phyloP scores from a whole-genome alignment of 139 green algal species.

The Micromonas pusilla region DNA sequence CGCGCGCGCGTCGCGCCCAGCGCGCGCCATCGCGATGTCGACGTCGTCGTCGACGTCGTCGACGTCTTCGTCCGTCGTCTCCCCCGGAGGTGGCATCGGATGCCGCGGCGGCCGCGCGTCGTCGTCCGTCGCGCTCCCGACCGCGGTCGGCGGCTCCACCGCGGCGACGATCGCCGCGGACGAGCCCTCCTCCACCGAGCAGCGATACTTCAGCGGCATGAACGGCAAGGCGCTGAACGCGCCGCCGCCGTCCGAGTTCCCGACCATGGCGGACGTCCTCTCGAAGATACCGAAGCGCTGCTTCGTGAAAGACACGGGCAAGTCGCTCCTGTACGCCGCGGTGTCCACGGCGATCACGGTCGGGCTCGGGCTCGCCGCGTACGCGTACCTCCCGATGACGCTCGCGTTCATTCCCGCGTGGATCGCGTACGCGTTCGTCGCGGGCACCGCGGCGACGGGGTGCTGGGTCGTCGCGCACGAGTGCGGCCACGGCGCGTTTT shows the following conservation, averaged over 20 bases:
- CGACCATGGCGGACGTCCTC: constrained; percentile 30
- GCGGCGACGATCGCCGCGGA: neutral
- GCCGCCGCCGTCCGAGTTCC: constrained; percentile 12
- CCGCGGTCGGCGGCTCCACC: neutral
- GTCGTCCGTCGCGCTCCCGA: neutral
- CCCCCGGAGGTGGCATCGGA: too few species aligned
- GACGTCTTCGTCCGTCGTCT: neutral
- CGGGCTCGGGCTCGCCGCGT: constrained; percentile 16
- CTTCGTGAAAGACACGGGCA: constrained; percentile 34
- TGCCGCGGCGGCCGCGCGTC: too few species aligned
- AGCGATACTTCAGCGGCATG: neutral
- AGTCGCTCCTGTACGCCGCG: constrained; percentile 34
- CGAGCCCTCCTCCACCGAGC: neutral
- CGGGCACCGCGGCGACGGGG: constrained; percentile 33
- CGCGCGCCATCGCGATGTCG: too few species aligned
- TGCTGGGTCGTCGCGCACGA: constrained; percentile 42
- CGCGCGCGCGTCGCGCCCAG: too few species aligned
- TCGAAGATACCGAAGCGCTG: constrained; percentile 32
- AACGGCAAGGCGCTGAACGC: constrained; percentile 21
- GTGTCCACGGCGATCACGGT: constrained; percentile 35
- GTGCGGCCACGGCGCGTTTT: constrained; percentile 41
- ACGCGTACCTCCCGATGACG: constrained; percentile 31
- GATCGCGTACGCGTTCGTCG: constrained; percentile 36
- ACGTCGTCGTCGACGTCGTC: neutral
- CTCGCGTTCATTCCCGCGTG: constrained; percentile 29